Percentiles rank a stretch among this genome's conserved stretches.
Evolutionary conservation across 345 rosid genomes (phyloP).

Genomic region (Populus deltoides): DNA sequence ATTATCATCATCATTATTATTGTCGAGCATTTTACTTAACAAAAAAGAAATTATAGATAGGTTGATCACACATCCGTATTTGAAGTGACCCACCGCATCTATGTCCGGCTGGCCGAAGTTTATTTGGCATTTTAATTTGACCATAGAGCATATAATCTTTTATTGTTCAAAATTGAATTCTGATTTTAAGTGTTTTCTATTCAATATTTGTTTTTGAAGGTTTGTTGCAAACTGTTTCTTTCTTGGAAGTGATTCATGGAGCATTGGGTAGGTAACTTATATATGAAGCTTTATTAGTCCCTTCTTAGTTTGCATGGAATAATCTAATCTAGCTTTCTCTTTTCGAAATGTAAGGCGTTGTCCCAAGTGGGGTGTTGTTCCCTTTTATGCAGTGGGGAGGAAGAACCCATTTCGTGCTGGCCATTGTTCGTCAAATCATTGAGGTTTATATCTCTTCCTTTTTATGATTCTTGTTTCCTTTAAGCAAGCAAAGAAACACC

Average conservation of each 20-base stretch:
- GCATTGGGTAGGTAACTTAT: constrained; percentile 47
- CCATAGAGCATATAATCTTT: no score
- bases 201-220: constrained; percentile 33
- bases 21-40: not conserved
- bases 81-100: no score
- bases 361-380: constrained; percentile 75
- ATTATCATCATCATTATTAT: not conserved
- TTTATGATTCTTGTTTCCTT: not conserved
- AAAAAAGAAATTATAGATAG: no score
- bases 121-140: no score
- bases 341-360: constrained; percentile 47
- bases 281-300: not conserved
- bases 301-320: not conserved
- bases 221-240: constrained; percentile 50
- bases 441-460: constrained; percentile 43
- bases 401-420: constrained; percentile 63
- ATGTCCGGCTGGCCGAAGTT: no score
- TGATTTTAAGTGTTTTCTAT: not conserved
- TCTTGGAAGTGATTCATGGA: constrained; percentile 83
- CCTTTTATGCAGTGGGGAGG: constrained; percentile 88
- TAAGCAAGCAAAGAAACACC: not conserved
- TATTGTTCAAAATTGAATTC: not conserved
- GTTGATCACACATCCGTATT: not conserved
- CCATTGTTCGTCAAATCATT: constrained; percentile 42
- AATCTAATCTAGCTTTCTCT: constrained; percentile 10